Evolutionary conservation across 768 basidiomycete species (phyloP).

Genomic region (Serendipita vermifera): DNA sequence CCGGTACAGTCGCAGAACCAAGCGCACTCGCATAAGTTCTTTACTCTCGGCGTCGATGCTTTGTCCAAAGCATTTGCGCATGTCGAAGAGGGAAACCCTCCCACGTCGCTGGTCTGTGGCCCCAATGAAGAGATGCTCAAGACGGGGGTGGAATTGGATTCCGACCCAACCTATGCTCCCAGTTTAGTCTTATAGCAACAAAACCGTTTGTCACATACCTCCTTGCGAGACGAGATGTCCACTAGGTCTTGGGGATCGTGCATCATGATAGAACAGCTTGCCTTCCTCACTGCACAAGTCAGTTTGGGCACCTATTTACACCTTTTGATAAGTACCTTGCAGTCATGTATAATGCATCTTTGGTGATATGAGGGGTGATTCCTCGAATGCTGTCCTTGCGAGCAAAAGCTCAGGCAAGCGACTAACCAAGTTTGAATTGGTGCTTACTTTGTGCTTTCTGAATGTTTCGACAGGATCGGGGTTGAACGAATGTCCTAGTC

Average conservation of each 20-base stretch:
- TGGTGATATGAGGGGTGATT: slow-evolving; percentile 49
- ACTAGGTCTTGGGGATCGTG: slow-evolving; percentile 26
- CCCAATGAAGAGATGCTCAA: slow-evolving; percentile 52
- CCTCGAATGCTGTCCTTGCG: slow-evolving; percentile 50
- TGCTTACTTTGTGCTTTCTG: slow-evolving; percentile 5
- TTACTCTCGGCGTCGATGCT: neutral
- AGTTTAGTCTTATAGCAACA: too few relatives aligned
- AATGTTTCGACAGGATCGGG: neutral
- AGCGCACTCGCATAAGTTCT: slow-evolving; percentile 6
- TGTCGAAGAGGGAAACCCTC: slow-evolving; percentile 24
- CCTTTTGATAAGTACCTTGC: slow-evolving; percentile 37
- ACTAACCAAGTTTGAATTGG: neutral
- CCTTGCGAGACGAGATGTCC: neutral
- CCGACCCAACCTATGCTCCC: slow-evolving; percentile 23
- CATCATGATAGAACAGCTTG: slow-evolving; percentile 48
- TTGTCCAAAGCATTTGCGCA: slow-evolving; percentile 8
- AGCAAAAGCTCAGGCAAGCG: neutral
- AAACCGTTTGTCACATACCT: too few relatives aligned
- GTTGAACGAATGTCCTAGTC: neutral
- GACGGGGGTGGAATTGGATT: slow-evolving; percentile 51
- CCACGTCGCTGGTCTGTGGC: slow-evolving; percentile 37
- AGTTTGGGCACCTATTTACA: slow-evolving; percentile 14
- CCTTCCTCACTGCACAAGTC: slow-evolving; percentile 66
- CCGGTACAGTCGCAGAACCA: too few relatives aligned
- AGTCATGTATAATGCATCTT: slow-evolving; percentile 56